Conservation (phyloP, 345 rosid genomes). For the Eucalyptus globulus region DNA sequence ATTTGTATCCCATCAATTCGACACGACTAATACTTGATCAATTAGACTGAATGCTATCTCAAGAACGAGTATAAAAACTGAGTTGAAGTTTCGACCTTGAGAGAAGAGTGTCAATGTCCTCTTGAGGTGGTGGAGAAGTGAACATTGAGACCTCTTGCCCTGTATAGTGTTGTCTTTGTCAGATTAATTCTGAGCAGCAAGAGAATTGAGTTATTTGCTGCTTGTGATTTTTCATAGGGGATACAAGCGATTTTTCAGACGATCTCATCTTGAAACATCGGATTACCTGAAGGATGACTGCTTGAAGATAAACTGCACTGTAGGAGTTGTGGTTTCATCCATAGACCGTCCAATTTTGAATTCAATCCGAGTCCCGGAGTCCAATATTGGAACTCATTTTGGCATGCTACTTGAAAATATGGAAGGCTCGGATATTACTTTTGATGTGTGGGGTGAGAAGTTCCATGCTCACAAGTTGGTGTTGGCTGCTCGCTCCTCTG, state of each 20-base stretch:
- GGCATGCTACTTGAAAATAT: constrained; percentile 42
- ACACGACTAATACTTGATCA: background rate
- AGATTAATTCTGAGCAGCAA: background rate
- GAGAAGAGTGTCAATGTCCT: background rate
- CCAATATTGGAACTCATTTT: constrained; percentile 53
- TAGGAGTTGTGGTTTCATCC: constrained; percentile 54
- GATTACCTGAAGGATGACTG: constrained; percentile 62
- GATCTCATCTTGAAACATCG: constrained; percentile 51
- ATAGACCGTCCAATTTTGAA: constrained; percentile 29
- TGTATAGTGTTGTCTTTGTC: background rate
- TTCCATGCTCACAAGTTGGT: constrained; percentile 57
- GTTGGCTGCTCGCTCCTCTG: constrained; percentile 53
- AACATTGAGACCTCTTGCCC: background rate
- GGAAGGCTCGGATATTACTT: constrained; percentile 51
- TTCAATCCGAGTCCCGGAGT: constrained; percentile 43
- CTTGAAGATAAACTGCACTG: constrained; percentile 56
- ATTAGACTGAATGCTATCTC: background rate
- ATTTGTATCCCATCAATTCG: background rate
- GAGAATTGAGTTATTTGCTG: background rate
- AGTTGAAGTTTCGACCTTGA: background rate
- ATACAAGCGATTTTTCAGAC: constrained; percentile 64
- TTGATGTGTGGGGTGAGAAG: constrained; percentile 46
- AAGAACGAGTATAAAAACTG: background rate
- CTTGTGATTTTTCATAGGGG: constrained; percentile 30
- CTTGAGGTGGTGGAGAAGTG: background rate